Conservation (phyloP, 2,329 filamentous ascomycete genomes). For the Podosphaera aphanis region DNA sequence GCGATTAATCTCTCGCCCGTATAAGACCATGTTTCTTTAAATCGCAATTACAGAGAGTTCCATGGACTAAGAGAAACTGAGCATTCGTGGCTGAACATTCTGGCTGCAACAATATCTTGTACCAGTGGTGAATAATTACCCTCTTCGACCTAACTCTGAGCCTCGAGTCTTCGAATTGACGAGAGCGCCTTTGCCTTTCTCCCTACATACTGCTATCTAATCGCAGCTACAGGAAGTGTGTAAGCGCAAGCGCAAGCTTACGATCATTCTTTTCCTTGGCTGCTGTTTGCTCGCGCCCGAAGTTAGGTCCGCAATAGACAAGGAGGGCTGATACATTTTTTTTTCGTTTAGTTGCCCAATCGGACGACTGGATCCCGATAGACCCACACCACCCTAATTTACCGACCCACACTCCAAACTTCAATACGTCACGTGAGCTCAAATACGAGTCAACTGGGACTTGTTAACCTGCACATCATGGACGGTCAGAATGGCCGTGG, state of each 20-base stretch:
- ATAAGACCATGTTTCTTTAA: slow-evolving; percentile 1
- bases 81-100: not conserved
- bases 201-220: not conserved
- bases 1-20: slow-evolving; percentile 2
- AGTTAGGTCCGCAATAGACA: slow-evolving; percentile 1
- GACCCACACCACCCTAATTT: slow-evolving; percentile 1
- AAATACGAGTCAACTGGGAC: not conserved
- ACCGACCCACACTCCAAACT: not conserved
- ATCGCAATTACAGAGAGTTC: not conserved
- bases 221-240: not conserved
- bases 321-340: slow-evolving; percentile 10
- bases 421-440: slow-evolving; percentile 1
- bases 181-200: not conserved
- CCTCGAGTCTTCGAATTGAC: not conserved
- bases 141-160: not conserved
- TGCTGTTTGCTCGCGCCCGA: slow-evolving; percentile 1
- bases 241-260: not conserved
- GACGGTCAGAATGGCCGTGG: slow-evolving; percentile 11
- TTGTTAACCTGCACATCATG: slow-evolving; percentile 6
- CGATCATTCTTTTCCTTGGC: slow-evolving; percentile 1
- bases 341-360: slow-evolving; percentile 12
- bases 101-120: slow-evolving; percentile 1
- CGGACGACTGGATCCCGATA: slow-evolving; percentile 2
- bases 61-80: not conserved
- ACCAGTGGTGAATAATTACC: not conserved